Evolutionary conservation across 108 stramenopile species (phyloP).

Genomic region (Pseudonitzschia multistriata): DNA sequence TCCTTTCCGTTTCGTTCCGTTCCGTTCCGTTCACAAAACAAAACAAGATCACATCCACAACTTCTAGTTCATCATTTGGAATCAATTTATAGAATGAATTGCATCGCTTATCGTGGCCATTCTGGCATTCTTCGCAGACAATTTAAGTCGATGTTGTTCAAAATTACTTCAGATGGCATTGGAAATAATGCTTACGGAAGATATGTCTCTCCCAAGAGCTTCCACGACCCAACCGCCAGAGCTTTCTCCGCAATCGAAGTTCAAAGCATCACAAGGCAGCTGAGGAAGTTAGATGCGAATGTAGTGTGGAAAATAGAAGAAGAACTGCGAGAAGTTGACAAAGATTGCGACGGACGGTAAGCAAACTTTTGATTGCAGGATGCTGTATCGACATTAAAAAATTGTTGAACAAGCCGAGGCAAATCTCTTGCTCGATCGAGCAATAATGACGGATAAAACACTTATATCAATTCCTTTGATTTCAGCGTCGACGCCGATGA

Average conservation of each 20-base stretch:
- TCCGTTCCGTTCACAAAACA: too few species aligned
- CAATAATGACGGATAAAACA: too few species aligned
- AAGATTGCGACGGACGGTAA: constrained; percentile 42
- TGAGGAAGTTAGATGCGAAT: constrained; percentile 44
- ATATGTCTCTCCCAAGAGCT: background rate
- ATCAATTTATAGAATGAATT: too few species aligned
- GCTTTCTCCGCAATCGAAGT: background rate
- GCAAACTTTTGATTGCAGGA: background rate
- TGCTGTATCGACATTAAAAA: too few species aligned
- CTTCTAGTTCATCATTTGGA: too few species aligned
- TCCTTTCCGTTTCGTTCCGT: too few species aligned
- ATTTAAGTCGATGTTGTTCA: too few species aligned
- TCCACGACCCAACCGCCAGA: background rate
- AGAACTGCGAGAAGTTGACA: constrained; percentile 60
- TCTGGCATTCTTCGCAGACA: background rate
- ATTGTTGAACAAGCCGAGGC: too few species aligned
- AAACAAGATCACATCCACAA: too few species aligned
- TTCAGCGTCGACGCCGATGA: constrained; percentile 65
- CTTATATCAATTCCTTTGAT: background rate
- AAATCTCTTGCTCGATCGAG: too few species aligned
- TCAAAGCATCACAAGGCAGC: constrained; percentile 5
- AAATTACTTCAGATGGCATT: too few species aligned
- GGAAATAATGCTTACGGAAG: too few species aligned
- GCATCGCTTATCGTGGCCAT: background rate
- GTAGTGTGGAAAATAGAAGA: constrained; percentile 66